Conservation (phyloP, 768 basidiomycete species). For the Rhizopogon sp. region DNA sequence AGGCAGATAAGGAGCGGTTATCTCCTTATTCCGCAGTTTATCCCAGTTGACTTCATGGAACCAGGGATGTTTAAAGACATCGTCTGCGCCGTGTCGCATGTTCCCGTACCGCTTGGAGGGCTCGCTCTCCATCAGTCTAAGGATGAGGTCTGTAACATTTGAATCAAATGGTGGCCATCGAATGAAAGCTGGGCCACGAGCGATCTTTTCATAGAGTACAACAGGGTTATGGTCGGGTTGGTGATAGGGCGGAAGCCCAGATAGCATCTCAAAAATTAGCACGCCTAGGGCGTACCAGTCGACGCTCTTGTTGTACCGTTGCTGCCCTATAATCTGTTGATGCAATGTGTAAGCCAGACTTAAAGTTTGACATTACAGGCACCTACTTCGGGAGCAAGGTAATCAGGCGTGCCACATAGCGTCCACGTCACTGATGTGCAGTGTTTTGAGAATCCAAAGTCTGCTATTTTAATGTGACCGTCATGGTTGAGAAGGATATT, state of each 20-base stretch:
- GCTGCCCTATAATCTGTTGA: constrained; percentile 66
- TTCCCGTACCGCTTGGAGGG: constrained; percentile 89
- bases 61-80: constrained; percentile 93
- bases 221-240: constrained; percentile 81
- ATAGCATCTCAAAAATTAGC: constrained; percentile 96
- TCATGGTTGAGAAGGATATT: constrained; percentile 92
- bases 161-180: constrained; percentile 75
- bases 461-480: constrained; percentile 95
- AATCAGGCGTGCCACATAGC: constrained; percentile 93
- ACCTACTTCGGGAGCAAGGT: constrained; percentile 88
- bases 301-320: constrained; percentile 91
- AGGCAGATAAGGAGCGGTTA: constrained; percentile 93
- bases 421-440: constrained; percentile 91
- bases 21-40: constrained; percentile 74
- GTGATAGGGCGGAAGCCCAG: constrained; percentile 93
- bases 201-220: constrained; percentile 88
- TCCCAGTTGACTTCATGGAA: constrained; percentile 93
- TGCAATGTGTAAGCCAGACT: not conserved
- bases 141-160: constrained; percentile 82
- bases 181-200: constrained; percentile 66
- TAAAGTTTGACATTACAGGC: not conserved
- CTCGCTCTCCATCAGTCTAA: constrained; percentile 86
- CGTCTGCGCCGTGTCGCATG: constrained; percentile 78
- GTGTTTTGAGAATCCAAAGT: constrained; percentile 93
- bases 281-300: constrained; percentile 99